Conservation (phyloP, 331 rosid species). For the Malus hybrid region DNA sequence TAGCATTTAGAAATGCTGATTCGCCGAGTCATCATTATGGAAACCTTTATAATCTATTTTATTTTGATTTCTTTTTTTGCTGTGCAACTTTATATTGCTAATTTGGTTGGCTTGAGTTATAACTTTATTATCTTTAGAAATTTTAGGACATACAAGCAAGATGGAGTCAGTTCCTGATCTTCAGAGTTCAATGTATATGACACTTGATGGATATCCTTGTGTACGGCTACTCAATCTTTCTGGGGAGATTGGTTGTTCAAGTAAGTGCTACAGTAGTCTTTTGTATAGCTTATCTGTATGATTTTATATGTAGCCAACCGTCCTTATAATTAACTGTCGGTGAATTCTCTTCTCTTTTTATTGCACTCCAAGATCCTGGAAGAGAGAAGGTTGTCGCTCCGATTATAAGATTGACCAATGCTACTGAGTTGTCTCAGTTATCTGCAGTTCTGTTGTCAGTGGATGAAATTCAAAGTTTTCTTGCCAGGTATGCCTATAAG, state of each 20-base stretch:
- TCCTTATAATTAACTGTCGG: slow-evolving; percentile 2
- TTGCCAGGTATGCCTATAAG: slow-evolving; percentile 42
- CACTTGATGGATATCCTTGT: slow-evolving; percentile 65
- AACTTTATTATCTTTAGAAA: neutral
- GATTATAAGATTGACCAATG: slow-evolving; percentile 44
- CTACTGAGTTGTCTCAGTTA: slow-evolving; percentile 31
- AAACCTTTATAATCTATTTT: neutral
- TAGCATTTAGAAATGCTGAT: neutral
- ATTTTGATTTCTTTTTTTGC: neutral
- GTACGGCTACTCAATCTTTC: slow-evolving; percentile 73
- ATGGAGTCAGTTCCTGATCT: slow-evolving; percentile 96
- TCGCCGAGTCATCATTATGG: neutral
- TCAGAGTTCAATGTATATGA: slow-evolving; percentile 72
- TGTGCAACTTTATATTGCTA: neutral
- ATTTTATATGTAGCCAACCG: neutral
- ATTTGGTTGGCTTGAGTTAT: neutral
- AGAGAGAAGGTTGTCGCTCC: slow-evolving; percentile 83
- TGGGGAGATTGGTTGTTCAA: slow-evolving; percentile 87
- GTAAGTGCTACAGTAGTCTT: slow-evolving; percentile 28
- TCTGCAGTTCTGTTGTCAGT: slow-evolving; percentile 65
- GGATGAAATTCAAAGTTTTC: slow-evolving; percentile 63
- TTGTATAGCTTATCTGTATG: neutral
- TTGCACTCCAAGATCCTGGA: slow-evolving; percentile 60
- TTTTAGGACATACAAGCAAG: slow-evolving; percentile 35
- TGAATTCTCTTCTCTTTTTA: neutral